Evolutionary conservation across 2,329 filamentous ascomycete species (phyloP).

Genomic region (Pseudogymnoascus sp.): DNA sequence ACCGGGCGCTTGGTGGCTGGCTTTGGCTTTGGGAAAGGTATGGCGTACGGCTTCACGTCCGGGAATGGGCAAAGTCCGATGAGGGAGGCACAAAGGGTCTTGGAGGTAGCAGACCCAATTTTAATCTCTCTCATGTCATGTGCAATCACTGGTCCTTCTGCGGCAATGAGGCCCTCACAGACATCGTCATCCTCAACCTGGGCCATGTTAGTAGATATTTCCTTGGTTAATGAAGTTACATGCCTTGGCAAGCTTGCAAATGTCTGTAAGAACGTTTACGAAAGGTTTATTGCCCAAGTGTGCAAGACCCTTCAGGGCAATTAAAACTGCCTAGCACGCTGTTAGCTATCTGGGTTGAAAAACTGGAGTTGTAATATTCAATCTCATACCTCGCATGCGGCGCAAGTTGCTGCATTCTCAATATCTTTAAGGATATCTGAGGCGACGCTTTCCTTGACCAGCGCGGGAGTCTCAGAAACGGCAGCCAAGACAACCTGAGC

Average conservation of each 20-base stretch:
- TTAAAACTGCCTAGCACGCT: conserved; percentile 28
- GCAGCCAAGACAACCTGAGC: background rate
- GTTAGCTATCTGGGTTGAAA: background rate
- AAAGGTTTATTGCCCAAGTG: conserved; percentile 39
- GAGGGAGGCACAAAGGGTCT: conserved; percentile 47
- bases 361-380: conserved; percentile 26
- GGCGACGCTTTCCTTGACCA: conserved; percentile 13
- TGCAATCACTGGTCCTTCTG: conserved; percentile 50
- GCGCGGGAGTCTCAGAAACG: background rate
- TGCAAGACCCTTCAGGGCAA: conserved; percentile 40
- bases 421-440: conserved; percentile 27
- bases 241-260: conserved; percentile 28
- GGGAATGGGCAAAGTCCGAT: conserved; percentile 39
- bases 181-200: conserved; percentile 34
- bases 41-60: conserved; percentile 29
- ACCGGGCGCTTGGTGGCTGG: conserved; percentile 30
- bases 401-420: conserved; percentile 29
- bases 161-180: conserved; percentile 41
- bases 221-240: conserved; percentile 19
- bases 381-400: conserved; percentile 30
- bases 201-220: background rate
- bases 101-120: conserved; percentile 44
- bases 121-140: conserved; percentile 43
- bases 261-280: conserved; percentile 32
- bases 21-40: conserved; percentile 33